Evolutionary conservation across 192 early-diverging fungal genomes (phyloP), one percentile per base, ranked within the genome.

Genomic region (Coemansia sp.): DNA sequence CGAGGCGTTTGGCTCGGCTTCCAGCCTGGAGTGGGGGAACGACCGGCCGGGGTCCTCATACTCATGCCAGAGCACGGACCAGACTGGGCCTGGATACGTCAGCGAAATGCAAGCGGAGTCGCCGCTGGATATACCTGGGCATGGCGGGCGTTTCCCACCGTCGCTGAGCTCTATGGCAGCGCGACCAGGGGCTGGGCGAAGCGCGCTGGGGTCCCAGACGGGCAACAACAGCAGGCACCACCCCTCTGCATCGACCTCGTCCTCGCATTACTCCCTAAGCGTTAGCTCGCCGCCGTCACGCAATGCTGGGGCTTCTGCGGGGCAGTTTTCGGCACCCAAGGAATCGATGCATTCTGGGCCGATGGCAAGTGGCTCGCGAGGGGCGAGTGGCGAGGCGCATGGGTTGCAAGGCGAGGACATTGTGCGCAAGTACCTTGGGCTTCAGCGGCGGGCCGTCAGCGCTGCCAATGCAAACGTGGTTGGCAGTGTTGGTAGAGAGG

Each of bases 361-460:
- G 47, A 50, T 18, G 20, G 20, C 20, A 20, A 50, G 3, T 12
- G 1, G 50, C 20, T 18, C 61, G 20, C 31, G 43, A 14, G 61
- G 59, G 3, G 61, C 45, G 6, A 25, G 25, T 20, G 58, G 35
- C 12, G 73, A 70, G 38, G 16, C 64, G 2, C 34, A 59, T 12
- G 8, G 68, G 1, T 8, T 41, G 23, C 73, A 75, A 56, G 61
- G 64, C 52, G 79, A 82, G 47, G 79, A 82, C 23, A 82, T 82
- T 68, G 79, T 82, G 42, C 79, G 79, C 64, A 73, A 64, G 68
- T 82, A 82, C 48, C 64, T 82, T 65, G 73, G 73, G 18, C 70
- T 67, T 12, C 79, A 76, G 66, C 57, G 67, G 8, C 69, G 65
- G 59, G 35, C 47, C 0, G 57, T 57, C n/a, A 57, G 55, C 55